Conservation (phyloP, 1,284 basidiomycete genomes). For the Malassezia vespertilionis region DNA sequence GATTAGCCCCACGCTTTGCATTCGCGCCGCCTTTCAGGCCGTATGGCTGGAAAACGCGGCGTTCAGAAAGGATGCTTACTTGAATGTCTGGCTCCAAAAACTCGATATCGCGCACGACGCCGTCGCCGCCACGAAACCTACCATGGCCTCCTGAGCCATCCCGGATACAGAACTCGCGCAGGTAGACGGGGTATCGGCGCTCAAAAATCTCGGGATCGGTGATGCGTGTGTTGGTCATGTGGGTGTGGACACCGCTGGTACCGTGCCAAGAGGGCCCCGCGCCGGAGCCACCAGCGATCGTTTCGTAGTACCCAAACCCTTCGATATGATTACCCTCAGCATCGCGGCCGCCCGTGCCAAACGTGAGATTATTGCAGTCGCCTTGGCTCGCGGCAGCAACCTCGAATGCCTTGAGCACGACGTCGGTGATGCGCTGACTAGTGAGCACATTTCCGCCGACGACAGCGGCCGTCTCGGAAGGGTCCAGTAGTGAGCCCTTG, state of each 20-base stretch:
- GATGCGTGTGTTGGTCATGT: slow-evolving; percentile 77
- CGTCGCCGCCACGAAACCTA: slow-evolving; percentile 70
- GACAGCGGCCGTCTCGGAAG: slow-evolving; percentile 67
- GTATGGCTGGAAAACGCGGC: slow-evolving; percentile 77
- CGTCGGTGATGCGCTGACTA: slow-evolving; percentile 84
- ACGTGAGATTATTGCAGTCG: slow-evolving; percentile 76
- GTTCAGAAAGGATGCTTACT: slow-evolving; percentile 74
- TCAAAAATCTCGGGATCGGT: slow-evolving; percentile 81
- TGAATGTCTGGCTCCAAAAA: slow-evolving; percentile 67
- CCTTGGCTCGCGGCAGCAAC: slow-evolving; percentile 89
- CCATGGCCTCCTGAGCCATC: slow-evolving; percentile 67
- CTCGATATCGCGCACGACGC: slow-evolving; percentile 75
- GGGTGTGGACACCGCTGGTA: slow-evolving; percentile 49
- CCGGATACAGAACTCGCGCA: slow-evolving; percentile 70
- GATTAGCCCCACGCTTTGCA: slow-evolving; percentile 67
- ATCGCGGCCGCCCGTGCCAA: slow-evolving; percentile 76
- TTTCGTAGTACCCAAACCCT: slow-evolving; percentile 96
- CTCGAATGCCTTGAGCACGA: slow-evolving; percentile 83
- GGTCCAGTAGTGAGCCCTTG: slow-evolving; percentile 64
- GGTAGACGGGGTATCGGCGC: slow-evolving; percentile 72
- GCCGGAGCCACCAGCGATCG: slow-evolving; percentile 79
- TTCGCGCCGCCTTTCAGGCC: slow-evolving; percentile 74
- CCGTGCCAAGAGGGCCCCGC: slow-evolving; percentile 85
- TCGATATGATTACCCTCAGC: slow-evolving; percentile 61
- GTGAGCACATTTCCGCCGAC: slow-evolving; percentile 88